These are phyloP conservation scores for Ephemerocybe angulata DNA, from an alignment of 768 basidiomycete genomes.

Conservation along the genomic window DNA sequence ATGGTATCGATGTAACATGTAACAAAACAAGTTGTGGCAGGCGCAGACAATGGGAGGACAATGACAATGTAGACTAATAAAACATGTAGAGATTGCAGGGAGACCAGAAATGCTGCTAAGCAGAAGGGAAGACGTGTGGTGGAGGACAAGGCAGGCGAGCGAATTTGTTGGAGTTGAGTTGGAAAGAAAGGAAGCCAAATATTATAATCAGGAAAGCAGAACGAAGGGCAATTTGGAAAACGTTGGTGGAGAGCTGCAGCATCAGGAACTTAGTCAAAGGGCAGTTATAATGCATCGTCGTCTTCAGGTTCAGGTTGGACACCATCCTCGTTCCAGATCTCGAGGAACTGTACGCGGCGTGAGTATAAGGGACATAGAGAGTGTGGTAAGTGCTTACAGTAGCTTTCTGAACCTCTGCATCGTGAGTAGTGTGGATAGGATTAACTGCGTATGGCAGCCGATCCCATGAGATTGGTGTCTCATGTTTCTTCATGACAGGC, in stretches of 20 bases:
- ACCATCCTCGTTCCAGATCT: slow-evolving; percentile 82
- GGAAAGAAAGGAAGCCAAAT: no score
- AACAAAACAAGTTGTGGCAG: neutral
- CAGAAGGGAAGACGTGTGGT: no score
- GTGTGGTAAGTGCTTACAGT: slow-evolving; percentile 44
- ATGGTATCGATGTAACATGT: neutral
- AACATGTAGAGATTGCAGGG: neutral
- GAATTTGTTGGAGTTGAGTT: no score
- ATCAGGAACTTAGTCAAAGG: neutral
- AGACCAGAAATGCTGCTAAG: no score
- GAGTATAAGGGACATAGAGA: neutral
- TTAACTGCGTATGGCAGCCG: slow-evolving; percentile 63
- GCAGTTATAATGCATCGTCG: slow-evolving; percentile 30
- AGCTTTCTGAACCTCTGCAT: slow-evolving; percentile 57
- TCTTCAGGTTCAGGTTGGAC: slow-evolving; percentile 61
- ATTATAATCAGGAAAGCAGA: no score
- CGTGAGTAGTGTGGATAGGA: slow-evolving; percentile 58
- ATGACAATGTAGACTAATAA: neutral
- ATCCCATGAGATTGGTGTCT: slow-evolving; percentile 65
- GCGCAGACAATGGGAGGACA: neutral
- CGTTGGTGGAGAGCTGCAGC: neutral
- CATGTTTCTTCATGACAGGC: slow-evolving; percentile 60
- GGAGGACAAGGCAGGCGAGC: no score
- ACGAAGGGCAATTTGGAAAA: neutral
- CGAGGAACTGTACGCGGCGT: slow-evolving; percentile 52